These are phyloP conservation scores for Capsella rubella DNA, from an alignment of 441 rosid species.

Conservation along the genomic window DNA sequence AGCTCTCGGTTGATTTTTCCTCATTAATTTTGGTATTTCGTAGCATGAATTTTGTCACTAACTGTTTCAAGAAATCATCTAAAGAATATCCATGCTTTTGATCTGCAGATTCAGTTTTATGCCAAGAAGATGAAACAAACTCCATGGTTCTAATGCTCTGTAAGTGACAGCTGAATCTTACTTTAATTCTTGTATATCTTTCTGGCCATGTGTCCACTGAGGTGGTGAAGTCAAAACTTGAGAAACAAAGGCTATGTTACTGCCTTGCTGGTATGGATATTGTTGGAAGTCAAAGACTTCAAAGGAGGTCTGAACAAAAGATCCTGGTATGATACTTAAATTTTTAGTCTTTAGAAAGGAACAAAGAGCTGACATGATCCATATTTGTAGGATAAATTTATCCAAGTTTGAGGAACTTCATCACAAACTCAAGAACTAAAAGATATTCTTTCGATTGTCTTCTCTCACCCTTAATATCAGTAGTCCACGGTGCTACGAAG, in stretches of 20 bases:
- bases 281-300: constrained; percentile 62
- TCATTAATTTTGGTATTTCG: too few species aligned
- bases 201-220: constrained; percentile 41
- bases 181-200: constrained; percentile 21
- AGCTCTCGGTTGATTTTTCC: too few species aligned
- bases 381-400: constrained; percentile 55
- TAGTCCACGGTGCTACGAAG: background rate
- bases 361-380: constrained; percentile 29
- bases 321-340: constrained; percentile 11
- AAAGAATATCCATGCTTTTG: too few species aligned
- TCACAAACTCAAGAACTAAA: constrained; percentile 36
- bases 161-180: constrained; percentile 4
- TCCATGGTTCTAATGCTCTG: constrained; percentile 2
- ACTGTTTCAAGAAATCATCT: too few species aligned
- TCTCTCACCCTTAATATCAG: constrained; percentile 10
- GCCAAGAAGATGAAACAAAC: background rate
- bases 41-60: too few species aligned
- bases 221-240: constrained; percentile 63
- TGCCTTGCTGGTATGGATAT: too few species aligned
- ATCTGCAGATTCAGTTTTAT: too few species aligned
- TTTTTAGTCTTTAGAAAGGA: constrained; percentile 16
- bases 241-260: constrained; percentile 61
- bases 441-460: constrained; percentile 49
- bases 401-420: too few species aligned
- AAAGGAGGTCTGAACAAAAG: constrained; percentile 64